phyloP scores from a whole-genome alignment of 768 basidiomycete species.

The Phanerodontia chrysosporium region DNA sequence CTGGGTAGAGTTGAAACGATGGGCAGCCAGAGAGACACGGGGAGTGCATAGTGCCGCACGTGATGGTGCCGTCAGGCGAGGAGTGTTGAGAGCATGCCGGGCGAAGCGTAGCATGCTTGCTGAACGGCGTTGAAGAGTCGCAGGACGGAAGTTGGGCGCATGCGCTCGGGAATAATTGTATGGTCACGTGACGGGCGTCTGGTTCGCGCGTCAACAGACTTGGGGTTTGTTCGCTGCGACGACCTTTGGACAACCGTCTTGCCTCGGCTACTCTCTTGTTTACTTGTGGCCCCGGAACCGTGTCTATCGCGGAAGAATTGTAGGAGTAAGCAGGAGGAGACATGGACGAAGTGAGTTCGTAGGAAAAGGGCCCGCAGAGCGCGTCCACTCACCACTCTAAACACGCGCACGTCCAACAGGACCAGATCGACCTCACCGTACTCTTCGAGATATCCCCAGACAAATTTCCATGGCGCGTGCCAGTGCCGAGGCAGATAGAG shows the following conservation, averaged over 20 bases:
- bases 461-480: conserved; percentile 57
- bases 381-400: background rate
- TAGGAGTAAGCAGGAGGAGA: background rate
- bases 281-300: background rate
- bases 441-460: conserved; percentile 49
- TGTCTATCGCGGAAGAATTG: background rate
- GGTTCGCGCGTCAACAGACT: background rate
- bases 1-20: background rate
- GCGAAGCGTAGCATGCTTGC: conserved; percentile 1
- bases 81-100: background rate
- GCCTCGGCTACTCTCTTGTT: background rate
- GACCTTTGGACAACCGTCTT: background rate
- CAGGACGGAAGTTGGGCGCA: background rate
- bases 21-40: background rate
- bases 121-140: background rate
- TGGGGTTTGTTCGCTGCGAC: conserved; percentile 4
- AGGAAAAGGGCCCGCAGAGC: background rate
- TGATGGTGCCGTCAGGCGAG: background rate
- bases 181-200: background rate
- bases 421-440: conserved; percentile 3
- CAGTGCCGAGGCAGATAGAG: conserved; percentile 53
- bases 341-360: background rate
- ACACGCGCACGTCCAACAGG: background rate
- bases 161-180: background rate
- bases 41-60: background rate